Evolutionary conservation across 441 rosid species (phyloP).

Genomic region (Dalechampia spathulata): DNA sequence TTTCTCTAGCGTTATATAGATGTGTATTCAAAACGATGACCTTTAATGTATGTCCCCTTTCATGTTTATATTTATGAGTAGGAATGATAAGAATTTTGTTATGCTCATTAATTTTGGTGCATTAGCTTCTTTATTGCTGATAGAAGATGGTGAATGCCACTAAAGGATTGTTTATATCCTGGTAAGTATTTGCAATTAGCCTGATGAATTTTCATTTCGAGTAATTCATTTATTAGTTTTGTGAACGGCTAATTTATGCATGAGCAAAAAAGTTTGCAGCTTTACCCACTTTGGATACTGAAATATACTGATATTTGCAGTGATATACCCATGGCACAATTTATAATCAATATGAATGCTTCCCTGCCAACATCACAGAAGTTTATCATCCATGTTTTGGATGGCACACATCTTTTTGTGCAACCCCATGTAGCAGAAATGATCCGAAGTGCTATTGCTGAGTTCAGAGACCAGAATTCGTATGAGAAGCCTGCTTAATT

Average conservation of each 20-base stretch:
- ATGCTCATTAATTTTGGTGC: too few species aligned
- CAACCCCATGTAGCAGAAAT: slow-evolving; percentile 54
- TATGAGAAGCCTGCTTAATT: slow-evolving; percentile 57
- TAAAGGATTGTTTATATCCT: slow-evolving; percentile 75
- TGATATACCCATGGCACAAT: slow-evolving; percentile 80
- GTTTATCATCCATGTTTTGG: slow-evolving; percentile 49
- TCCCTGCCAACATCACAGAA: slow-evolving; percentile 66
- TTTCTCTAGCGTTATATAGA: too few species aligned
- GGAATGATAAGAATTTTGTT: too few species aligned
- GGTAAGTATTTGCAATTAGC: slow-evolving; percentile 30
- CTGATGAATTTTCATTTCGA: too few species aligned
- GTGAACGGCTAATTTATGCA: too few species aligned
- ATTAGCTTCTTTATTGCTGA: background rate
- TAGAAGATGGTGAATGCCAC: slow-evolving; percentile 70
- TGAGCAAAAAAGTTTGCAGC: too few species aligned
- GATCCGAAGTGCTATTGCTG: slow-evolving; percentile 61
- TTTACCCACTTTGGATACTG: too few species aligned
- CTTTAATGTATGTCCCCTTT: too few species aligned
- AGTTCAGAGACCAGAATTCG: slow-evolving; percentile 79
- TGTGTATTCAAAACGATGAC: too few species aligned
- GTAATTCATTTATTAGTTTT: too few species aligned
- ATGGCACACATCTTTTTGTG: slow-evolving; percentile 43
- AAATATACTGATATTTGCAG: slow-evolving; percentile 30
- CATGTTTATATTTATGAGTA: too few species aligned
- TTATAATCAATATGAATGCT: slow-evolving; percentile 62